Base-by-base conservation (phyloP, 108 stramenopile species). In the Nitzschia inconspicua region DNA sequence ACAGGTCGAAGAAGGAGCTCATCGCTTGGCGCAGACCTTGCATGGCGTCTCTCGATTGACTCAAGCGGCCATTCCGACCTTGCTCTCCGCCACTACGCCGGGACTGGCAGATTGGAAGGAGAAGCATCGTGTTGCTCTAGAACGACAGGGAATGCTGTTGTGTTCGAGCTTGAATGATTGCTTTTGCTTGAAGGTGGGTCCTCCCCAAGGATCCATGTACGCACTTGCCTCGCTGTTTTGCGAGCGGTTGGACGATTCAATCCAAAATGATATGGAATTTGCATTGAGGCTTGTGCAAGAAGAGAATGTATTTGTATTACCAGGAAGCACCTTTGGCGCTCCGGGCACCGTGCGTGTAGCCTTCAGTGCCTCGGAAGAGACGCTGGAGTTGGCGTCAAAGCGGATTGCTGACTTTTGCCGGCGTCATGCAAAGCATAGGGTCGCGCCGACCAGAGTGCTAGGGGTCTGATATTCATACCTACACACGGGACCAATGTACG, bases 241-340 rank as follows among this genome's bases (percentile, higher is more conserved):
- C 13, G 23, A 5, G 13, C 13, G 27, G 25, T 57, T 72, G 7
- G 57, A 31, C n/a, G n/a, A n/a, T n/a, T 24, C 31, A n/a, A 40
- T 73, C 29, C 42, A 41, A 11, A n/a, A 44, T 57, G 96, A 95
- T 52, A 52, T 84, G 22, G 79, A 84, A 10, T 95, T 94, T 47
- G 79, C 84, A 46, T 72, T 60, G 53, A 49, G 68, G 27, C 68
- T 97, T 2, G 60, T 95, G 41, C 67, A 83, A 20, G 95, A 97
- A 78, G 93, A 97, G 65, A 91, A 91, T 57, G 79, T 97, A 13
- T 84, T 97, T 51, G 83, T 95, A 3, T 60, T 97, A 28, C 96
- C 96, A 1, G 96, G 96, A 7, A 64, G 39, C n/a, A 84, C 89
- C 29, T 94, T 97, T 68, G 92, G 90, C 36, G 60, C 88, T 35